These are phyloP conservation scores for Penicillium sp. DNA, from an alignment of 2,329 filamentous ascomycete species.

Conservation along the genomic window DNA sequence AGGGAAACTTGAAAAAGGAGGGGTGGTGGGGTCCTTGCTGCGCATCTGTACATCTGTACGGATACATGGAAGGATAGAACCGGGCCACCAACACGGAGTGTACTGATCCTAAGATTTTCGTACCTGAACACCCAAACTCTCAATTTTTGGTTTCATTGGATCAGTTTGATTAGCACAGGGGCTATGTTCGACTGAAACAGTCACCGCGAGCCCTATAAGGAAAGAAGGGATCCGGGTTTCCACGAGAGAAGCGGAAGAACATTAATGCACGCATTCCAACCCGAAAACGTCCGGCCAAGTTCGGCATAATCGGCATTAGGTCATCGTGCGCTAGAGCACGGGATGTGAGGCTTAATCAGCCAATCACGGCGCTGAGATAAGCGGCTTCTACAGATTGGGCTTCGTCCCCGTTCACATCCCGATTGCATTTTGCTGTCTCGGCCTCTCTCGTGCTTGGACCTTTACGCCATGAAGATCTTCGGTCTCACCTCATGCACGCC, in stretches of 20 bases:
- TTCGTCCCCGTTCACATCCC: not conserved
- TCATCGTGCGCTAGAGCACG: not conserved
- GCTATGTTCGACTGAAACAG: not conserved
- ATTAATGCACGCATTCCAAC: not conserved
- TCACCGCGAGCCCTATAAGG: not conserved
- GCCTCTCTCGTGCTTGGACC: not conserved
- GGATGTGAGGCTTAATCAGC: not conserved
- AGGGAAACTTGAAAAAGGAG: not conserved
- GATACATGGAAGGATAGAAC: not conserved
- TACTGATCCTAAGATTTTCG: not conserved
- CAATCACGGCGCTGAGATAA: not conserved
- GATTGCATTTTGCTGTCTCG: not conserved
- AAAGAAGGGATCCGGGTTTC: not conserved
- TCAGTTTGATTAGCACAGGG: not conserved
- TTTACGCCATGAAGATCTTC: not conserved
- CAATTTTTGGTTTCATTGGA: not conserved
- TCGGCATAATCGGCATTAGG: slow-evolving; percentile 3
- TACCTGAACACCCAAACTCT: not conserved
- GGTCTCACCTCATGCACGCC: not conserved
- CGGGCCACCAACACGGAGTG: not conserved
- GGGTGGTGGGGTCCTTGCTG: not conserved
- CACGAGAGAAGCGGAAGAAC: not conserved
- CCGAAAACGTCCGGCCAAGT: not conserved
- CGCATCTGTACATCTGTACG: not conserved
- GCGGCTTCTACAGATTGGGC: not conserved